Conservation (phyloP, 2,329 filamentous ascomycete species). For the Fusarium globosum region DNA sequence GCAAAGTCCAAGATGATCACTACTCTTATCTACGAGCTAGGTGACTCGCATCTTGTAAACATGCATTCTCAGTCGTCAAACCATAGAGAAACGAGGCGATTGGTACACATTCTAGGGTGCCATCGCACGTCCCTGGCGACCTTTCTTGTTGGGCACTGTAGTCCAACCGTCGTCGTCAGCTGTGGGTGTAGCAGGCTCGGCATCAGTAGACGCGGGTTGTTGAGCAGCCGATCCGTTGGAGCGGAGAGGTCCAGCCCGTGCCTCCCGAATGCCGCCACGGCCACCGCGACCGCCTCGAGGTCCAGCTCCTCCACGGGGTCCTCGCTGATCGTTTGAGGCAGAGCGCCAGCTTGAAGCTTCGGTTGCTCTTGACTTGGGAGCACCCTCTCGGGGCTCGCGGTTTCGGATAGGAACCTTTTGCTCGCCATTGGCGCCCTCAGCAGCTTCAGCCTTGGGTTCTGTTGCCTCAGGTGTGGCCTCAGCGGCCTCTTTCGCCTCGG, state of each 20-base stretch:
- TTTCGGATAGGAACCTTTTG: conserved; percentile 59
- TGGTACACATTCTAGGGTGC: conserved; percentile 50
- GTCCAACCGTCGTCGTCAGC: conserved; percentile 73
- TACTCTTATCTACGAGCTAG: conserved; percentile 33
- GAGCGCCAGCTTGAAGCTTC: conserved; percentile 72
- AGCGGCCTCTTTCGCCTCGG: conserved; percentile 45
- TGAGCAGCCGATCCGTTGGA: conserved; percentile 59
- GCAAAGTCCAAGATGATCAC: conserved; percentile 33
- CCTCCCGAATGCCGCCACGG: conserved; percentile 55
- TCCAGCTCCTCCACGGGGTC: conserved; percentile 60
- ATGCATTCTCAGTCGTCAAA: conserved; percentile 51
- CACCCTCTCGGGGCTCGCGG: conserved; percentile 54
- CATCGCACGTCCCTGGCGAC: conserved; percentile 49
- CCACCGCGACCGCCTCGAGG: conserved; percentile 57
- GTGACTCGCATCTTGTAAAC: conserved; percentile 44
- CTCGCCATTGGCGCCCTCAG: conserved; percentile 53
- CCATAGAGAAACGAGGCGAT: conserved; percentile 49
- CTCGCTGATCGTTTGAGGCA: conserved; percentile 60
- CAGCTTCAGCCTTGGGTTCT: conserved; percentile 33
- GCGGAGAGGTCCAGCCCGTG: conserved; percentile 55
- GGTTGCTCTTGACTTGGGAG: conserved; percentile 63
- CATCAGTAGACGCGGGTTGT: conserved; percentile 49
- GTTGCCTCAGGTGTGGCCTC: conserved; percentile 44
- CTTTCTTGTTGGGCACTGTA: conserved; percentile 60
- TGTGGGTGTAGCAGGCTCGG: conserved; percentile 51